Evolutionary conservation across 352 stramenopile species (phyloP), one percentile per base, ranked within the genome.

Genomic region (Nothophytophthora sp.): DNA sequence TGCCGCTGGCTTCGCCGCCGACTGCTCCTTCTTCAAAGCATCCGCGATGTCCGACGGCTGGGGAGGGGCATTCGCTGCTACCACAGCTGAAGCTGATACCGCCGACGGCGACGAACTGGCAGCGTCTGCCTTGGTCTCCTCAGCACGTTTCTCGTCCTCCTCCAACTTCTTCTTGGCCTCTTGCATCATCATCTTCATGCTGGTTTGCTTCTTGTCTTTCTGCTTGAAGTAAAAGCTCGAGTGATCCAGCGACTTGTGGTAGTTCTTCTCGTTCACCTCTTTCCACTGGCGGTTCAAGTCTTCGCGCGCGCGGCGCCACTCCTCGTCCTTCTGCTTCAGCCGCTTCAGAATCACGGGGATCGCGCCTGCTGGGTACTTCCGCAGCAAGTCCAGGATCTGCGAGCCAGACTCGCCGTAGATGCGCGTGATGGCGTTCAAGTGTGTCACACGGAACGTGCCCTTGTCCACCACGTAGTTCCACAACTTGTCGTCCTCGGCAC

Each of bases 151-250:
- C 25, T 91, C 78, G 30, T 78, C 70, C 23, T 63, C 55, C 34
- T 91, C 83, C 4, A 92, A 50, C 46, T 90, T 87, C 68, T 93
- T 92, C 64, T 93, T 94, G 2, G 82, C 86, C 36, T 94, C 77
- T 35, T 87, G 76, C 22, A 98, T 60, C 29, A 99, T 73, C 40
- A 88, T 92, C 64, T 98, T 98, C 55, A 96, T 94, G 40, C 88
- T 97, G 27, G 93, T 98, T 15, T 93, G 87, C 59, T 98, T 97
- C 79, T 99, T 99, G 69, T 99, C 98, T 48, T 92, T 96, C 40
- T 98, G 93, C 66, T 98, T 97, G 73, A 99, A 99, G 66, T 99
- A 99, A 50, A 99, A 98, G 25, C 94, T 98, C 20, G 97, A 97
- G 69, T 99, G 97, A 67, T 99, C 98, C 16, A 99, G 77, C 37